These are phyloP conservation scores for Talaromyces verruculosus DNA, from an alignment of 2,329 filamentous ascomycete species.

Conservation along the genomic window DNA sequence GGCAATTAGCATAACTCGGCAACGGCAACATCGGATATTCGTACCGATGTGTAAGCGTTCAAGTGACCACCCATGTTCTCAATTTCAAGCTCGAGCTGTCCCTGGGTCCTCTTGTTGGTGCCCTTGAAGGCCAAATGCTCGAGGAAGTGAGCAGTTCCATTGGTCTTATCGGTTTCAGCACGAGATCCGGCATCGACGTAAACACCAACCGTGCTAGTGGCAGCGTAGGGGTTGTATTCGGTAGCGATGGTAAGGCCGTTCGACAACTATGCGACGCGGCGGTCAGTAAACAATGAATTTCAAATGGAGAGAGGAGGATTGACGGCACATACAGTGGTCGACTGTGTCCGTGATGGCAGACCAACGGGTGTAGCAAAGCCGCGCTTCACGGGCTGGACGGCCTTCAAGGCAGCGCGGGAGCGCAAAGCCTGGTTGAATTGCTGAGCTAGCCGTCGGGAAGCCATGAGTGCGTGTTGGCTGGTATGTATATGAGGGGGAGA, in stretches of 20 bases:
- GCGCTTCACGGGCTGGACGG: constrained; percentile 74
- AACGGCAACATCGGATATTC: constrained; percentile 37
- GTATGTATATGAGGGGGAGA: constrained; percentile 41
- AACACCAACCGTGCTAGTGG: constrained; percentile 96
- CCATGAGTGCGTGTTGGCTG: constrained; percentile 62
- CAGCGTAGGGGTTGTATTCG: constrained; percentile 95
- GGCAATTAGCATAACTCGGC: constrained; percentile 29
- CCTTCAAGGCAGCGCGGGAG: constrained; percentile 79
- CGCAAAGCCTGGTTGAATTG: constrained; percentile 89
- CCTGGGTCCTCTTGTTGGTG: constrained; percentile 89
- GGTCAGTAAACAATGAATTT: neutral
- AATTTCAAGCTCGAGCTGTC: constrained; percentile 98
- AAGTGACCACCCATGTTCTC: constrained; percentile 99
- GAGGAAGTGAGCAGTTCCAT: constrained; percentile 98
- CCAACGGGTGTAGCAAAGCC: constrained; percentile 83
- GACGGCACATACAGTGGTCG: constrained; percentile 72
- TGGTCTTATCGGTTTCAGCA: constrained; percentile 97
- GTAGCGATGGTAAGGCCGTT: constrained; percentile 74
- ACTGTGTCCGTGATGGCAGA: constrained; percentile 78
- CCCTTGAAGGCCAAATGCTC: constrained; percentile 99
- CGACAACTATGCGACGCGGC: constrained; percentile 26
- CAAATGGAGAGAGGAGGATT: neutral
- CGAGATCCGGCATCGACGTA: constrained; percentile 99
- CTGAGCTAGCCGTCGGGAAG: constrained; percentile 94
- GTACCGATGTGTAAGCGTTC: constrained; percentile 98